Percentiles rank a stretch among this genome's conserved stretches.
Evolutionary conservation across 2,329 filamentous ascomycete genomes (phyloP).

Genomic region (Colletotrichum plurivorum): DNA sequence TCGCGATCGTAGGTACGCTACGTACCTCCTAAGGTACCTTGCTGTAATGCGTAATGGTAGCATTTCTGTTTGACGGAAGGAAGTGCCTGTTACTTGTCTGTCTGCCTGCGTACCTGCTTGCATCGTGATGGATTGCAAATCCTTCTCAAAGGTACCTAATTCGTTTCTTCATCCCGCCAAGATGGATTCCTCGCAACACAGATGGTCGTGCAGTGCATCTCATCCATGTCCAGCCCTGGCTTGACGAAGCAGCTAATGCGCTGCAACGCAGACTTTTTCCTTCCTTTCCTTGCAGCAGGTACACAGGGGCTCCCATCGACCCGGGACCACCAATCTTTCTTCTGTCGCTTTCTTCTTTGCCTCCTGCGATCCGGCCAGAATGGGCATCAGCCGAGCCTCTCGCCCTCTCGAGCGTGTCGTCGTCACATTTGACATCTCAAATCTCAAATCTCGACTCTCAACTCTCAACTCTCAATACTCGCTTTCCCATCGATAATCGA

Average conservation of each 20-base stretch:
- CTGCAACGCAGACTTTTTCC: background rate
- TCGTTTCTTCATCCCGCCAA: constrained; percentile 18
- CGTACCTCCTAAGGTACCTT: no score
- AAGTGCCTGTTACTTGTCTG: no score
- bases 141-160: background rate
- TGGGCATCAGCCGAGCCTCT: background rate
- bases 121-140: background rate
- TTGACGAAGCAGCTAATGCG: background rate
- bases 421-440: constrained; percentile 21
- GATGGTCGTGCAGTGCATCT: background rate
- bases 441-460: no score
- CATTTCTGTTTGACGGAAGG: no score
- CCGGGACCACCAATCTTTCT: constrained; percentile 26
- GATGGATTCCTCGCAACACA: background rate
- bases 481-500: background rate
- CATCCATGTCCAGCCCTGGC: background rate
- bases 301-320: constrained; percentile 31
- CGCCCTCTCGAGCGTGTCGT: constrained; percentile 8
- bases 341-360: constrained; percentile 7
- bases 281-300: constrained; percentile 23
- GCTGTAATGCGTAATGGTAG: no score
- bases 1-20: no score
- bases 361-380: background rate
- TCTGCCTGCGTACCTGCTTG: background rate
- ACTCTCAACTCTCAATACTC: no score